Conservation (phyloP, 352 stramenopile genomes). For the Pythium scleroteichum region DNA sequence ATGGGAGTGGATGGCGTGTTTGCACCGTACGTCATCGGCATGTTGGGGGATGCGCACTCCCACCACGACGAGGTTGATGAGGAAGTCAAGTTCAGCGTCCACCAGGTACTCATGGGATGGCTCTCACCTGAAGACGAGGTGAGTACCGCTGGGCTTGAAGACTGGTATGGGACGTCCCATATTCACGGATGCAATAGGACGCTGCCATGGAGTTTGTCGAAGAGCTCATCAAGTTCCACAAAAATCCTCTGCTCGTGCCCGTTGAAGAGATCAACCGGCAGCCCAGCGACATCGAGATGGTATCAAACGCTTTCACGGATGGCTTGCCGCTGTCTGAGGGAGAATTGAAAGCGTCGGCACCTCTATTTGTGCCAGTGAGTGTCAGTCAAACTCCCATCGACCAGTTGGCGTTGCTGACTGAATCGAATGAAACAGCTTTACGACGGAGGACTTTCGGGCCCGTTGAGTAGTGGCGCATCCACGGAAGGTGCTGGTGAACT, state of each 20-base stretch:
- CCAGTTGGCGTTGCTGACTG: background rate
- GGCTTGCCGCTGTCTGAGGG: constrained; percentile 20
- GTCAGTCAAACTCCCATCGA: too few relatives aligned
- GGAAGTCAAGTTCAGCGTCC: constrained; percentile 70
- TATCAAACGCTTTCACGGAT: constrained; percentile 2
- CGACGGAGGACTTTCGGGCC: constrained; percentile 15
- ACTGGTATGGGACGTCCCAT: background rate
- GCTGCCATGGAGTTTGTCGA: constrained; percentile 68
- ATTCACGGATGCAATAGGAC: constrained; percentile 32
- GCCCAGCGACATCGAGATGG: constrained; percentile 20
- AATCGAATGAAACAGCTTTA: constrained; percentile 8
- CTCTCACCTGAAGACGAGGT: constrained; percentile 76
- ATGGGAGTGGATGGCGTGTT: constrained; percentile 84
- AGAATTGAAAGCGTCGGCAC: constrained; percentile 75
- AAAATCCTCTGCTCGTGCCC: constrained; percentile 56
- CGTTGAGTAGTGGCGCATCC: constrained; percentile 24
- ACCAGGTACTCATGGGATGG: constrained; percentile 86
- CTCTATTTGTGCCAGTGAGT: constrained; percentile 61
- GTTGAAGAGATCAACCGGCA: constrained; percentile 34
- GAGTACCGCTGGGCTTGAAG: too few relatives aligned
- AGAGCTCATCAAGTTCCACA: constrained; percentile 57
- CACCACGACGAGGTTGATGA: constrained; percentile 35
- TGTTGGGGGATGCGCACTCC: constrained; percentile 44
- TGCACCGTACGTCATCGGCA: constrained; percentile 80
- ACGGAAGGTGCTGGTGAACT: constrained; percentile 22